Evolutionary conservation across 2,329 filamentous ascomycete species (phyloP), one percentile per base, ranked within the genome.

Genomic region (Colletotrichum camelliae): DNA sequence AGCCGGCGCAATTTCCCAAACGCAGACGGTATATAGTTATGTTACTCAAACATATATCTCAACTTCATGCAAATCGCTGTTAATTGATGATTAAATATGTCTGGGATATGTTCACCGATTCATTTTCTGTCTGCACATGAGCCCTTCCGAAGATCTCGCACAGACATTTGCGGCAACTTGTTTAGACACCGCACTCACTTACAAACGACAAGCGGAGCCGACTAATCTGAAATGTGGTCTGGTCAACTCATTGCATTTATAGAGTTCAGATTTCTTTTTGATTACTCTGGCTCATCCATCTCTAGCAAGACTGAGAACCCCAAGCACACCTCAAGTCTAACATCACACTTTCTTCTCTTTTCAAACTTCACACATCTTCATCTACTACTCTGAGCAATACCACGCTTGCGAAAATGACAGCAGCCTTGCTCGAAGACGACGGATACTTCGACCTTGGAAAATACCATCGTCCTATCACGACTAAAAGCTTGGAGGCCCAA

Each of bases 401-500:
- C n/a, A 52, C 43, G 43, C 43, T 52, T 52, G 43, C 43, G n/a
- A 52, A 52, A 52, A 52, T 52, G 43, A 52, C 43, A 52, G n/a
- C n/a, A 21, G 43, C 10, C 10, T 21, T 52, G 43, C 43, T 52
- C n/a, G 21, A 52, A 52, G 43, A 21, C n/a, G 43, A 52, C 24
- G 27, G 12, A 58, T 79, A 79, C 31, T 79, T 70, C 79, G 80
- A 91, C 77, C 85, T 92, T 1, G 90, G 91, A 67, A 79, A 82
- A 0, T 90, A 86, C 78, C 80, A 82, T 21, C 87, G 86, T 24
- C 79, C 81, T 13, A 84, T 92, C 65, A 89, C 81, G 35, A 90
- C 89, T 4, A 79, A 78, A 13, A 88, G 79, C 69, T 16, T 80
- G 3, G 82, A 85, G 55, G 85, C 89, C 1, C 89, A 91, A 79